phyloP scores from a whole-genome alignment of 371 early-diverging fungal species.

The Encephalitozoon hellem region DNA sequence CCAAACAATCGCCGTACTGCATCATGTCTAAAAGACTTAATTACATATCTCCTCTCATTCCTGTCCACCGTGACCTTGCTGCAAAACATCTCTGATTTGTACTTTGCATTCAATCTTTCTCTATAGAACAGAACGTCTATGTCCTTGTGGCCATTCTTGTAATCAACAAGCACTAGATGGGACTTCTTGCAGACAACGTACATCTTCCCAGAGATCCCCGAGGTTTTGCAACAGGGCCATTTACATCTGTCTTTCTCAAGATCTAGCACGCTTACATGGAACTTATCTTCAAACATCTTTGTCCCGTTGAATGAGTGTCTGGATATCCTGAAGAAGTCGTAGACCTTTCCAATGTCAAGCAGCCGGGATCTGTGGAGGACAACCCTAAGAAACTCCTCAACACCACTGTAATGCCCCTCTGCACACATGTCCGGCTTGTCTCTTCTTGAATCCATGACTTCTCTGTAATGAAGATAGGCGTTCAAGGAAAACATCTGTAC shows the following conservation, averaged over 20 bases:
- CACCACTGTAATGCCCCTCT: neutral
- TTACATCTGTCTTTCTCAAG: neutral
- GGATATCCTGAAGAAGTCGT: constrained; percentile 19
- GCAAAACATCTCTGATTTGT: neutral
- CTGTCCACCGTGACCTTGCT: neutral
- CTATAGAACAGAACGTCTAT: neutral
- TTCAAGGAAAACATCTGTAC: neutral
- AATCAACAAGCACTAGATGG: constrained; percentile 13
- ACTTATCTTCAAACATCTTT: constrained; percentile 25
- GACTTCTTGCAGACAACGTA: constrained; percentile 22
- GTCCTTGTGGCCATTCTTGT: neutral
- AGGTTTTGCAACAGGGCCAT: neutral
- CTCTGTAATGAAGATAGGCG: neutral
- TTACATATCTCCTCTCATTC: constrained; percentile 43
- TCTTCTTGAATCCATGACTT: neutral
- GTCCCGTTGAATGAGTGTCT: constrained; percentile 14
- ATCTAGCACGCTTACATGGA: neutral
- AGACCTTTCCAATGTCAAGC: neutral
- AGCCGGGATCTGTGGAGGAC: neutral
- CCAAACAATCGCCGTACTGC: neutral
- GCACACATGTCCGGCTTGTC: neutral
- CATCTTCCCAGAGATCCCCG: neutral
- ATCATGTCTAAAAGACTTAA: neutral
- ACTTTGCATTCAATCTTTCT: neutral
- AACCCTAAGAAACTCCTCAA: constrained; percentile 3